phyloP scores from a whole-genome alignment of 2,329 filamentous ascomycete genomes.

The Phyllosticta citriasiana region DNA sequence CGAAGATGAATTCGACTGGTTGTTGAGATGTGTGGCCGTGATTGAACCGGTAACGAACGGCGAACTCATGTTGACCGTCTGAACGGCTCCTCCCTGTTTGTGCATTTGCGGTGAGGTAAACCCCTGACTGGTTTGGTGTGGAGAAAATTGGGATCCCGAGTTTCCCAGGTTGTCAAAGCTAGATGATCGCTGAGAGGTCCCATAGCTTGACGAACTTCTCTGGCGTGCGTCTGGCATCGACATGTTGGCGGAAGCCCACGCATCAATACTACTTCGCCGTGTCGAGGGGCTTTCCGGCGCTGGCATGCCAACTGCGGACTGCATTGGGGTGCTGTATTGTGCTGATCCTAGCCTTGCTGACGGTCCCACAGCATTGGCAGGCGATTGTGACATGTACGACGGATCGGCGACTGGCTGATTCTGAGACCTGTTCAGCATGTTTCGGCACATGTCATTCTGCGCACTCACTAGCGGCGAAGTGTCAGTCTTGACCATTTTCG shows the following conservation, averaged over 20 bases:
- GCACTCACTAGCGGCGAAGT: conserved; percentile 18
- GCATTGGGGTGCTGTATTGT: conserved; percentile 12
- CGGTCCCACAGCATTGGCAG: neutral
- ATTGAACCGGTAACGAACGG: conserved; percentile 22
- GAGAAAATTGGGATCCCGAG: conserved; percentile 24
- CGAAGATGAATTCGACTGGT: conserved; percentile 25
- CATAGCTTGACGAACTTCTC: conserved; percentile 21
- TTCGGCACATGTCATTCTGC: neutral
- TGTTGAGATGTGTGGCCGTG: conserved; percentile 35
- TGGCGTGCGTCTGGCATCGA: conserved; percentile 2
- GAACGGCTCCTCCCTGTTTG: conserved; percentile 18
- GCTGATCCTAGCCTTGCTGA: neutral
- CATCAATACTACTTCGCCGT: conserved; percentile 27
- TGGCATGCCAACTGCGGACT: neutral
- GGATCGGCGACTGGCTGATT: neutral
- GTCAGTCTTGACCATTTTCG: conserved; percentile 14
- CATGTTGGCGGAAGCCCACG: conserved; percentile 18
- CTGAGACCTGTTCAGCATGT: neutral
- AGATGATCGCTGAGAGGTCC: conserved; percentile 26
- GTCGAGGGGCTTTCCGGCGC: neutral
- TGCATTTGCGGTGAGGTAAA: conserved; percentile 26
- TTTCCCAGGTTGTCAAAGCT: conserved; percentile 23
- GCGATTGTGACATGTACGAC: neutral
- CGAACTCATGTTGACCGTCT: conserved; percentile 20
- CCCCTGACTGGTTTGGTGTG: conserved; percentile 24